Base-by-base conservation (phyloP, 2,329 filamentous ascomycete genomes). In the Mollisiaceae sp. region DNA sequence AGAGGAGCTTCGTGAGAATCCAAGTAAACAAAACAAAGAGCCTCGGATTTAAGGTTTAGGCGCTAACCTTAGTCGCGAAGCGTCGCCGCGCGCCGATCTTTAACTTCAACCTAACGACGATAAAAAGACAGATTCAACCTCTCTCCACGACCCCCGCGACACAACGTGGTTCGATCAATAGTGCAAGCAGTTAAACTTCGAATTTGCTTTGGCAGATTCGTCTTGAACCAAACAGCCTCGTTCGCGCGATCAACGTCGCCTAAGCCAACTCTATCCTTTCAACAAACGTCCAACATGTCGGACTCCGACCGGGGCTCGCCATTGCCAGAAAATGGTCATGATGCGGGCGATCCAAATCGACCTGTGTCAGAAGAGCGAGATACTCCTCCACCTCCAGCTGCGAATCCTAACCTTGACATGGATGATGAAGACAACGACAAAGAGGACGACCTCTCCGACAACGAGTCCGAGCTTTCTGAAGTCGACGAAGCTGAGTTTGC, bases 401-500 rank as follows among this genome's bases (percentile, higher is more conserved):
- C 65, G 39, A 70, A 72, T 32, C 68, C 71, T n/a, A 70, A 75
- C 57, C 66, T 71, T 9, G 75, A 75, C 63, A 70, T 73, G 67
- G 74, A 75, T 56, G 70, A 74, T 54, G 52, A 63, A n/a, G 70
- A 74, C 35, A 70, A 71, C 57, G 69, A 70, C 55, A 70, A 71
- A 59, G 69, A 70, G 47, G 65, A 68, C 39, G 79, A 80, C 41
- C 68, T 75, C 3, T 79, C 77, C 54, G 77, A 79, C n/a, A 79
- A 82, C 55, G 80, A 81, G 57, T 74, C 75, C 8, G 86, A 89
- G 45, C 82, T 91, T 1, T 90, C 88, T 24, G 89, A 91, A 74
- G 86, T 90, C 68, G 89, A 91, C 72, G 89, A 90, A 73, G 84
- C 89, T 62, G 86, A 91, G 72, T 89, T 91, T 67, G 87, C 86